Conservation (phyloP, 1,139 yeast genomes). For the Sugiyamaella xylanicola region DNA sequence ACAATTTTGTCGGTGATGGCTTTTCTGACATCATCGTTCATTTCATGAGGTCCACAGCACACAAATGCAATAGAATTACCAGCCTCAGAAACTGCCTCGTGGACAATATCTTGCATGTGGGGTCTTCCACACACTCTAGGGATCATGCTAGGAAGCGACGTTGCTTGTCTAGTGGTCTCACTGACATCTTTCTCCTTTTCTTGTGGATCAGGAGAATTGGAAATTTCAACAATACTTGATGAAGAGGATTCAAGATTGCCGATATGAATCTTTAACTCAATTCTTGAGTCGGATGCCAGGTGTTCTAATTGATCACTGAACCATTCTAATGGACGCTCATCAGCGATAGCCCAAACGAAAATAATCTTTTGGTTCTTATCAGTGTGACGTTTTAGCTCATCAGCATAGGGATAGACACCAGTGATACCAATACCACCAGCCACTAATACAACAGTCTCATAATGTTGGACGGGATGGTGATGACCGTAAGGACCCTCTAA, state of each 20-base stretch:
- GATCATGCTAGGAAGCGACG: constrained; percentile 1
- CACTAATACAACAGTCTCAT: constrained; percentile 53
- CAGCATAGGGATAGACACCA: constrained; percentile 41
- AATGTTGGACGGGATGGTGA: constrained; percentile 50
- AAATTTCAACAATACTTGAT: constrained; percentile 12
- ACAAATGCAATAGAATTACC: constrained; percentile 44
- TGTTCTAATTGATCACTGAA: constrained; percentile 24
- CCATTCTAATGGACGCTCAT: constrained; percentile 24
- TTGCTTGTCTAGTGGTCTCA: not conserved
- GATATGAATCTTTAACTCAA: constrained; percentile 24
- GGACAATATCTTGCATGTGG: constrained; percentile 43
- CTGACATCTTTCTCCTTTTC: constrained; percentile 13
- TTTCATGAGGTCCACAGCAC: constrained; percentile 49
- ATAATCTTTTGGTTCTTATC: constrained; percentile 18
- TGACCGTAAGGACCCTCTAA: constrained; percentile 63
- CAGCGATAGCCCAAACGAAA: constrained; percentile 25
- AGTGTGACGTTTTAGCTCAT: constrained; percentile 23
- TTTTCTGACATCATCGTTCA: constrained; percentile 46
- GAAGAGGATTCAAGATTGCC: constrained; percentile 16
- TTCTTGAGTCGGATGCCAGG: constrained; percentile 20
- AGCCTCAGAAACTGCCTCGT: constrained; percentile 41
- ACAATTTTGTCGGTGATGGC: constrained; percentile 38
- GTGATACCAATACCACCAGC: constrained; percentile 74
- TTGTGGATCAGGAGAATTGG: not conserved
- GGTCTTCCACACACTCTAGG: constrained; percentile 42